These are phyloP conservation scores for Raddia distichophylla DNA, from an alignment of 176 grass and related monocot species.

Conservation along the genomic window DNA sequence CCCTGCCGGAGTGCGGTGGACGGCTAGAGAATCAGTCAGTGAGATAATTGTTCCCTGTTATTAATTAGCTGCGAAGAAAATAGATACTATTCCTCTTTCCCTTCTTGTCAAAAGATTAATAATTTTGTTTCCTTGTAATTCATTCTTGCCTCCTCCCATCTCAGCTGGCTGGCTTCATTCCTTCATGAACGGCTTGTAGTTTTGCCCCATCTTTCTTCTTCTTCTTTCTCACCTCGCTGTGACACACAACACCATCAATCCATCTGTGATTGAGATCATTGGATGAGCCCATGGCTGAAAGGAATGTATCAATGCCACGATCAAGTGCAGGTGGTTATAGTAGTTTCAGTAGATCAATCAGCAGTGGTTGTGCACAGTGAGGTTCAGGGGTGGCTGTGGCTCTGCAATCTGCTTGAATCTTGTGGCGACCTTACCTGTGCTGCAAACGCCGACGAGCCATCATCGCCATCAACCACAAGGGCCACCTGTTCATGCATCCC, in stretches of 20 bases:
- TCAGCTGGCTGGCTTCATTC: too few species aligned
- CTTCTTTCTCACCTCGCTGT: not conserved
- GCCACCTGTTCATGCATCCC: too few species aligned
- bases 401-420: too few species aligned
- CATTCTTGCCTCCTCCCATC: not conserved
- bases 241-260: too few species aligned
- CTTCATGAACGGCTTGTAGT: not conserved
- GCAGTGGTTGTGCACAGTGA: too few species aligned
- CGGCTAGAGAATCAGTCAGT: slow-evolving; percentile 2
- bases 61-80: not conserved
- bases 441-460: too few species aligned
- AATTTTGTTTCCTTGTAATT: not conserved
- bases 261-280: not conserved
- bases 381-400: too few species aligned
- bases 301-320: too few species aligned
- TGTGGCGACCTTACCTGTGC: too few species aligned
- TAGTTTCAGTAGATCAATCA: too few species aligned
- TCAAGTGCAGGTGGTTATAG: too few species aligned
- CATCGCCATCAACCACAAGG: too few species aligned
- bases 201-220: not conserved
- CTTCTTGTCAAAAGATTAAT: not conserved
- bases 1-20: slow-evolving; percentile 41
- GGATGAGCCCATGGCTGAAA: not conserved
- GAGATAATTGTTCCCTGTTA: not conserved
- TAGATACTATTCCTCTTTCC: not conserved